Base-by-base conservation (phyloP, 257 asterid species). In the Fraxinus pennsylvanica region DNA sequence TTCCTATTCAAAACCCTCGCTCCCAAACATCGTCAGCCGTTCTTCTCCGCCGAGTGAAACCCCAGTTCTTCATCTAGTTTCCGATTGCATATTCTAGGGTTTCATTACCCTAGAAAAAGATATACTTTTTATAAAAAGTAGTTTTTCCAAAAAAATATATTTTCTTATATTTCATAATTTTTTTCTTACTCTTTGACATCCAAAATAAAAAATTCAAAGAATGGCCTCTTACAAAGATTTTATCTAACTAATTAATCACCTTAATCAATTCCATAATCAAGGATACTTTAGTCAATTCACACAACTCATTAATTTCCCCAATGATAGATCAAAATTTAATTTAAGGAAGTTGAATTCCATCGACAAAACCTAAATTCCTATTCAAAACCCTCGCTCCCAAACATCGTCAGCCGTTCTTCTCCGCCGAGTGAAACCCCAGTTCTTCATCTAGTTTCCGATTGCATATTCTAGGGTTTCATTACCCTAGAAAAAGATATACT, bases 381-480 rank as follows among this genome's bases (percentile, higher is more conserved):
- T 82, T 84, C 77, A 85, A 85, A 85, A 83, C 97, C 91, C 96
- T 88, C 91, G 91, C 81, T 84, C 87, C 80, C 79, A 59, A 76
- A 76, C 79, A 86, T 85, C 78, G 25, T 9, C 92, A 80, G 94
- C 90, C 93, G 90, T 86, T 85, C 80, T 80, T 80, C 86, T 25
- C 22, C 29, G 30, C 75, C 74, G 69, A 61, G 73, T 81, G 69
- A 82, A 79, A 22, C 79, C 74, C 78, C 79, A 39, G 21, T 77
- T 54, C 47, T 47, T 30, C 27, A 22, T 19, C 32, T 4, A 9
- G 0, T 29, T 30, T 19, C 13, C 22, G 21, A 57, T 39, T 68
- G 1, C 78, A 73, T 78, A 10, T 32, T 81, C 66, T 74, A 79
- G 88, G 81, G 76, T 76, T 38, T 36, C 25, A 36, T 14, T 52